Evolutionary conservation across 2,329 filamentous ascomycete species (phyloP).

Genomic region (Parastagonospora avenae): DNA sequence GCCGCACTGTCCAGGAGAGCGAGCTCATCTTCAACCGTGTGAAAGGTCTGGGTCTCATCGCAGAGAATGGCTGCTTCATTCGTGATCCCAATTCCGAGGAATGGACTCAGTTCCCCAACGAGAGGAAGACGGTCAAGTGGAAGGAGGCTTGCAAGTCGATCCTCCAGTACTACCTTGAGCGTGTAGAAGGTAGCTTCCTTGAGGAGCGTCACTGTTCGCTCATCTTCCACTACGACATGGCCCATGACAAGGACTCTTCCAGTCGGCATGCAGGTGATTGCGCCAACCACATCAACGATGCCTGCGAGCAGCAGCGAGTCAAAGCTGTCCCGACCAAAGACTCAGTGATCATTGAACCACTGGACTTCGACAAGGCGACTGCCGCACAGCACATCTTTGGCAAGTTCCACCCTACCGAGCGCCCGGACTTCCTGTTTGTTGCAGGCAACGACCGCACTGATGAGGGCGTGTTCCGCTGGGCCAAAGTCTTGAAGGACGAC

Average conservation of each 20-base stretch:
- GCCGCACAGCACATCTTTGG: slow-evolving; percentile 77
- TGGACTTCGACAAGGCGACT: slow-evolving; percentile 85
- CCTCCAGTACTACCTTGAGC: slow-evolving; percentile 86
- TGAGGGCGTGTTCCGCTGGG: slow-evolving; percentile 93
- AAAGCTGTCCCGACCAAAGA: slow-evolving; percentile 82
- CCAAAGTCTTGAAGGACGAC: slow-evolving; percentile 72
- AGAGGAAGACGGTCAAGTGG: slow-evolving; percentile 73
- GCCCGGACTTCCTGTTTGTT: slow-evolving; percentile 83
- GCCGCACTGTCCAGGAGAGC: slow-evolving; percentile 83
- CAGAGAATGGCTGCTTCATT: slow-evolving; percentile 92
- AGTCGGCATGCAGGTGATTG: slow-evolving; percentile 84
- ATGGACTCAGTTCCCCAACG: slow-evolving; percentile 81
- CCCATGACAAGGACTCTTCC: slow-evolving; percentile 76
- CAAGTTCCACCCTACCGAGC: slow-evolving; percentile 30
- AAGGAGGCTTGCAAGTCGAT: slow-evolving; percentile 83
- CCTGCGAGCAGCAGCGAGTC: slow-evolving; percentile 80
- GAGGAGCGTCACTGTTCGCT: slow-evolving; percentile 92
- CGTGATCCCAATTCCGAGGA: slow-evolving; percentile 68
- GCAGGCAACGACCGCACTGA: slow-evolving; percentile 92
- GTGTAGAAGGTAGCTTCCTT: slow-evolving; percentile 84
- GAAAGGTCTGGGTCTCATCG: slow-evolving; percentile 83
- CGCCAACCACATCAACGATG: slow-evolving; percentile 93
- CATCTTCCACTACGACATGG: slow-evolving; percentile 86
- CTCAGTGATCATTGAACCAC: slow-evolving; percentile 81
- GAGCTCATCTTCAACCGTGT: slow-evolving; percentile 85